Evolutionary conservation across 495 filamentous ascomycete species (phyloP), one percentile per base, ranked within the genome.

Genomic region (Talaromyces thailandensis): DNA sequence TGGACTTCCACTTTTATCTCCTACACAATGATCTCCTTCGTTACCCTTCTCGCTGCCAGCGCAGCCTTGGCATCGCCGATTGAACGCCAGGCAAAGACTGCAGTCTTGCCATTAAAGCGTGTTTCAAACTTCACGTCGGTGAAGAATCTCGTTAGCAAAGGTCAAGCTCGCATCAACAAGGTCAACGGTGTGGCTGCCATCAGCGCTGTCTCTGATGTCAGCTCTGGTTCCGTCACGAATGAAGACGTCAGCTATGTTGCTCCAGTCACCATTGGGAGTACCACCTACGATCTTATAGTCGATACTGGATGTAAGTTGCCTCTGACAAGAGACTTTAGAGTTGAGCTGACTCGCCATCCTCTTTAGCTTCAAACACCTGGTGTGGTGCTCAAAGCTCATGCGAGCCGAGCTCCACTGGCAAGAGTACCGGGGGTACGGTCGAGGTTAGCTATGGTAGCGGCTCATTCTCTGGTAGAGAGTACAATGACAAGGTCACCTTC

Each of bases 221-320:
- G 51, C 51, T 55, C 51, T 28, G 51, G 51, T 28, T 29, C 51
- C 5, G 51, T 55, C 51, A 55, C 51, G 11, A 55, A 55, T 28
- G 51, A 55, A 28, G 51, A 55, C 51, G 51, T 55, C 23, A 55
- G 2, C 51, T 55, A 55, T n/a, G 51, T 55, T 55, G 51, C 51
- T 28, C 51, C 51, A 16, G 51, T 55, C 26, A 14, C 51, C 5
- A 55, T 55, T 14, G 51, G 51, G 23, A 24, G 23, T n/a, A 26
- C 51, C 23, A 55, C 51, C 51, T 55, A 28, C 23, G 9, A 26
- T 4, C 51, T 55, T 55, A 55, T 55, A 4, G 51, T 55, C 51
- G 51, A 55, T 24, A 55, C 51, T 28, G 51, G 51, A 28, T 55
- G 51, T 55, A 55, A 14, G 51, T 55, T 26, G 11, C 26, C 28